Evolutionary conservation across 1,284 basidiomycete genomes (phyloP).

Genomic region (Austroboletus novae-zelandiae): DNA sequence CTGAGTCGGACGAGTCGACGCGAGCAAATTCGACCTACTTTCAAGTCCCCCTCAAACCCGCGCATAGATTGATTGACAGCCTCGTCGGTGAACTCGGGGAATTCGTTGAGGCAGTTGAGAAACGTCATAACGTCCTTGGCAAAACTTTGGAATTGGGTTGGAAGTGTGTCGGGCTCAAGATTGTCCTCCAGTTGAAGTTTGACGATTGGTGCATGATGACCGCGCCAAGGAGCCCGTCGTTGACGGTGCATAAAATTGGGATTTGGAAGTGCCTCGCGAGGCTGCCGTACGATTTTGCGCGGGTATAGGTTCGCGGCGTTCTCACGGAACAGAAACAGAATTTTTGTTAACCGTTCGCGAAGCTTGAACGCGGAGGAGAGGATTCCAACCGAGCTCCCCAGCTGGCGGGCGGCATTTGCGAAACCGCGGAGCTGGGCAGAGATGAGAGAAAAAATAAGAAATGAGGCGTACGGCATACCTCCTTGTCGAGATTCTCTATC

Average conservation of each 20-base stretch:
- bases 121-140: slow-evolving; percentile 51
- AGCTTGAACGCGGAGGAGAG: slow-evolving; percentile 35
- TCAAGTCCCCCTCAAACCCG: slow-evolving; percentile 51
- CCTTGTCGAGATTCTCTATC: slow-evolving; percentile 34
- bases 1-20: slow-evolving; percentile 9
- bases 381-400: slow-evolving; percentile 35
- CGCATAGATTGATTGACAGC: slow-evolving; percentile 51
- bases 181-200: slow-evolving; percentile 30
- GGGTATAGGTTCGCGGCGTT: slow-evolving; percentile 33
- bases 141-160: slow-evolving; percentile 40
- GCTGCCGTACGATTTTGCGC: slow-evolving; percentile 32
- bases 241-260: slow-evolving; percentile 37
- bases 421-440: slow-evolving; percentile 30
- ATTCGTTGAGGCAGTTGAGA: slow-evolving; percentile 53
- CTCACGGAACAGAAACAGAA: slow-evolving; percentile 35
- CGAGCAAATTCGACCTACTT: slow-evolving; percentile 31
- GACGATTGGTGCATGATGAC: slow-evolving; percentile 29
- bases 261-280: slow-evolving; percentile 33
- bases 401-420: slow-evolving; percentile 35
- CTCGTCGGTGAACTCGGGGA: slow-evolving; percentile 57
- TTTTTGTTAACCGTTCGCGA: slow-evolving; percentile 36
- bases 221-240: slow-evolving; percentile 31
- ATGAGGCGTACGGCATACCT: slow-evolving; percentile 17
- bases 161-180: slow-evolving; percentile 33
- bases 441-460: slow-evolving; percentile 12